phyloP scores from a whole-genome alignment of 1,284 basidiomycete species.

The Trichosporon inkin region DNA sequence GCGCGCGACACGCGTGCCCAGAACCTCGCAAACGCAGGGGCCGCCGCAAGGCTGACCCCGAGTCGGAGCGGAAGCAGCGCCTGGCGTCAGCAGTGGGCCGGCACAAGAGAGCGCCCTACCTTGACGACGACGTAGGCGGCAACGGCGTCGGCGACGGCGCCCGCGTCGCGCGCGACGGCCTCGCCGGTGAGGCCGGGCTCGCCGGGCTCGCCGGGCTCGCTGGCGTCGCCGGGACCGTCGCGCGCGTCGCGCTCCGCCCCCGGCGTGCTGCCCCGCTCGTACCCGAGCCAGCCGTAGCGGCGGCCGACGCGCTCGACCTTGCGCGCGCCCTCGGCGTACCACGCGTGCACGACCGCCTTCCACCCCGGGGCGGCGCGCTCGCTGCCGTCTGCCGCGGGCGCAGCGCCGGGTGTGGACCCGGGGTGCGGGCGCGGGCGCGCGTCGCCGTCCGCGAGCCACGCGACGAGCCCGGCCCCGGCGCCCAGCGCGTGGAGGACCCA shows the following conservation, averaged over 20 bases:
- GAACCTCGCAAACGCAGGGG: constrained; percentile 67
- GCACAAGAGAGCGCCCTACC: too few species aligned
- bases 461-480: constrained; percentile 65
- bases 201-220: too few species aligned
- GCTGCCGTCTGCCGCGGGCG: neutral
- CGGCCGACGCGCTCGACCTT: constrained; percentile 69
- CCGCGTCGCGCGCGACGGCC: constrained; percentile 28
- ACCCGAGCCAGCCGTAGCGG: constrained; percentile 77
- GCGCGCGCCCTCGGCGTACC: constrained; percentile 69
- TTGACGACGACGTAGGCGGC: constrained; percentile 81
- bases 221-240: too few species aligned
- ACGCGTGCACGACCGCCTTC: constrained; percentile 51
- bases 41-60: constrained; percentile 66
- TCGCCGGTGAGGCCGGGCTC: too few species aligned
- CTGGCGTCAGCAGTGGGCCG: constrained; percentile 50
- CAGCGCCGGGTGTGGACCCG: too few species aligned
- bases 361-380: constrained; percentile 49
- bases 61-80: constrained; percentile 72
- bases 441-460: constrained; percentile 32
- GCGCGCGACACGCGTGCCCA: constrained; percentile 47
- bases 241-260: constrained; percentile 9
- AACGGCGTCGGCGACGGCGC: constrained; percentile 55
- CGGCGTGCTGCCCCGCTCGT: constrained; percentile 54
- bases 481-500: constrained; percentile 66
- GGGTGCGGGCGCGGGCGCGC: too few species aligned